These are phyloP conservation scores for Brettanomyces naardenensis DNA, from an alignment of 805 yeast species.

Conservation along the genomic window DNA sequence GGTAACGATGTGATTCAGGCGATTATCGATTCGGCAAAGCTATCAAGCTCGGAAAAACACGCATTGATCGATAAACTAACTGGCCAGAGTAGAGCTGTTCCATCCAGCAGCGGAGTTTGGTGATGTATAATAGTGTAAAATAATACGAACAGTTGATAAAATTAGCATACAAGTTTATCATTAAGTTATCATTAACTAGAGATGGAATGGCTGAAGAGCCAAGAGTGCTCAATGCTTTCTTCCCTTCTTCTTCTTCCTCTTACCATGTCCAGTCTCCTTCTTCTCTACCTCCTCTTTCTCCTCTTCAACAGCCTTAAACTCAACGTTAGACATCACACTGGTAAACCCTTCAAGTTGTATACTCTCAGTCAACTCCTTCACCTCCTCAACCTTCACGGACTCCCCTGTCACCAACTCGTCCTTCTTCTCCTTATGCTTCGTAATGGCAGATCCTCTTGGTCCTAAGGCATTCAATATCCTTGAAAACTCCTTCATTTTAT, in stretches of 20 bases:
- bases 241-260: conserved; percentile 18
- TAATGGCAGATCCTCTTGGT: conserved; percentile 42
- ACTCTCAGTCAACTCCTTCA: conserved; percentile 1
- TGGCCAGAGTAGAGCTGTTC: too few species aligned
- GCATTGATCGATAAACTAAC: too few species aligned
- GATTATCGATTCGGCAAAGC: too few species aligned
- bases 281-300: conserved; percentile 2
- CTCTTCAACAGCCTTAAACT: conserved; percentile 8
- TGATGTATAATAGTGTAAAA: too few species aligned
- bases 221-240: conserved; percentile 12
- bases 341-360: conserved; percentile 21
- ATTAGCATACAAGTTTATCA: too few species aligned
- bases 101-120: too few species aligned
- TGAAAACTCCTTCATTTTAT: conserved; percentile 64
- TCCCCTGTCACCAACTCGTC: neutral
- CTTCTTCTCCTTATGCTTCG: conserved; percentile 12
- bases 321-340: conserved; percentile 17
- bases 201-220: too few species aligned
- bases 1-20: too few species aligned
- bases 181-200: too few species aligned
- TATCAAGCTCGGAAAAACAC: too few species aligned
- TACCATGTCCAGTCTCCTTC: conserved; percentile 3
- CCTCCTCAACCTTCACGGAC: neutral
- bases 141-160: too few species aligned
- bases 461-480: conserved; percentile 68